phyloP scores from a whole-genome alignment of 1,139 yeast genomes.

The Suhomyces kunorum region DNA sequence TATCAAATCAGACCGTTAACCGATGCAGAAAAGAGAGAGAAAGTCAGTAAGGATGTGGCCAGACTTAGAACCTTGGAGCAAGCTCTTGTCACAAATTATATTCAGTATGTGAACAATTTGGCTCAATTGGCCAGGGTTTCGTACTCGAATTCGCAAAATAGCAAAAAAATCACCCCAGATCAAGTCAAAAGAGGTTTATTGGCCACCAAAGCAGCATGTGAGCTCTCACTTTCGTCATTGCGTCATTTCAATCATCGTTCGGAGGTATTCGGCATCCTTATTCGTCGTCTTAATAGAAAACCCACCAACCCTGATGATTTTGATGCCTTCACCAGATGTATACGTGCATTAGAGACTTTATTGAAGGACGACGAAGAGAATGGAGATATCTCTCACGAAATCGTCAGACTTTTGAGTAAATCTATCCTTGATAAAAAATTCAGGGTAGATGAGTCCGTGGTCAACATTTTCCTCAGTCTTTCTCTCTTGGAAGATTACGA shows the following conservation, averaged over 20 bases:
- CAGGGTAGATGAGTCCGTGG: constrained; percentile 80
- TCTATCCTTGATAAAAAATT: constrained; percentile 73
- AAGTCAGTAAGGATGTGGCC: constrained; percentile 79
- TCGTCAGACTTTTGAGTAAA: constrained; percentile 65
- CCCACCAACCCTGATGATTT: constrained; percentile 48
- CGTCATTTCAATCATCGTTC: constrained; percentile 79
- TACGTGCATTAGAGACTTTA: constrained; percentile 64
- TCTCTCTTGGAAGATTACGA: constrained; percentile 80
- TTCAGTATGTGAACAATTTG: constrained; percentile 63
- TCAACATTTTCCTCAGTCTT: constrained; percentile 71
- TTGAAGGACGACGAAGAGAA: constrained; percentile 69
- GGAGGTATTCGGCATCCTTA: constrained; percentile 66
- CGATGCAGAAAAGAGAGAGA: constrained; percentile 78
- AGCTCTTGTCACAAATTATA: constrained; percentile 66
- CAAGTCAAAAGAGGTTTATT: constrained; percentile 54
- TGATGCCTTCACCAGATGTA: constrained; percentile 57
- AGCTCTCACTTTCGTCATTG: constrained; percentile 60
- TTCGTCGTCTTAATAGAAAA: constrained; percentile 64
- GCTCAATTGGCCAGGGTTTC: constrained; percentile 43
- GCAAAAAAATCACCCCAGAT: constrained; percentile 36
- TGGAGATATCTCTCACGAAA: constrained; percentile 79
- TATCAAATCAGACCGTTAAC: constrained; percentile 82
- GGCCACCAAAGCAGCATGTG: constrained; percentile 78
- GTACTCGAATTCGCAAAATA: constrained; percentile 42
- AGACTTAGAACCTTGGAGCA: constrained; percentile 80